Evolutionary conservation across 164 flowering plant species (phyloP).

Genomic region (Stephania yunnanensis): DNA sequence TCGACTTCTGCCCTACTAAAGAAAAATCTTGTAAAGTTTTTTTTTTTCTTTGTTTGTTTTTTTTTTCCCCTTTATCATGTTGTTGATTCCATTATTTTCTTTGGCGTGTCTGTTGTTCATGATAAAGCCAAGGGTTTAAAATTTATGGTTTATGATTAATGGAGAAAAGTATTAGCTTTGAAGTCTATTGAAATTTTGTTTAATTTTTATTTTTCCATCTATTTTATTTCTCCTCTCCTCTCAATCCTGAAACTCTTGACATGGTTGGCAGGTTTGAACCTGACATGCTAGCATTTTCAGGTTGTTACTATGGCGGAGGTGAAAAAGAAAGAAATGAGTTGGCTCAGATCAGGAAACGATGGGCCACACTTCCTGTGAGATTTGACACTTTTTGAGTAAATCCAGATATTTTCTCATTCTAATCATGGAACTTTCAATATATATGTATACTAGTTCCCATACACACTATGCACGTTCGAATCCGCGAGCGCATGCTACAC

Average conservation of each 20-base stretch:
- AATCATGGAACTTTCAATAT: neutral
- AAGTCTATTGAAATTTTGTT: neutral
- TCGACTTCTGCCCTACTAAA: neutral
- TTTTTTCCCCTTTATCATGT: neutral
- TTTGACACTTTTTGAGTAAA: slow-evolving; percentile 1
- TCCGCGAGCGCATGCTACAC: too few relatives aligned
- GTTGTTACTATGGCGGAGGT: slow-evolving; percentile 96
- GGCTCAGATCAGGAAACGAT: slow-evolving; percentile 79
- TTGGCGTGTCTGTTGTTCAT: neutral
- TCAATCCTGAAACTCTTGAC: neutral
- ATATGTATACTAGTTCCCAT: too few relatives aligned
- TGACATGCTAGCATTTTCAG: slow-evolving; percentile 98
- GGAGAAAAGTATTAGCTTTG: neutral
- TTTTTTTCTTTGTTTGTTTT: neutral
- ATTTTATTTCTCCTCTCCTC: neutral
- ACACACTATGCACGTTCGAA: too few relatives aligned
- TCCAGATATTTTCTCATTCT: neutral
- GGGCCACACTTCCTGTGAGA: slow-evolving; percentile 97
- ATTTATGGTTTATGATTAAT: neutral
- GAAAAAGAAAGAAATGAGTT: slow-evolving; percentile 85
- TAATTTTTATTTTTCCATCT: neutral
- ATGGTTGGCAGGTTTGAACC: slow-evolving; percentile 74
- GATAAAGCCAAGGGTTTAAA: neutral
- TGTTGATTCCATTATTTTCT: neutral
- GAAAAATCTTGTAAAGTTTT: too few relatives aligned